Conservation (phyloP, 1,139 yeast genomes). For the Saccharomycopsis hybrid region DNA sequence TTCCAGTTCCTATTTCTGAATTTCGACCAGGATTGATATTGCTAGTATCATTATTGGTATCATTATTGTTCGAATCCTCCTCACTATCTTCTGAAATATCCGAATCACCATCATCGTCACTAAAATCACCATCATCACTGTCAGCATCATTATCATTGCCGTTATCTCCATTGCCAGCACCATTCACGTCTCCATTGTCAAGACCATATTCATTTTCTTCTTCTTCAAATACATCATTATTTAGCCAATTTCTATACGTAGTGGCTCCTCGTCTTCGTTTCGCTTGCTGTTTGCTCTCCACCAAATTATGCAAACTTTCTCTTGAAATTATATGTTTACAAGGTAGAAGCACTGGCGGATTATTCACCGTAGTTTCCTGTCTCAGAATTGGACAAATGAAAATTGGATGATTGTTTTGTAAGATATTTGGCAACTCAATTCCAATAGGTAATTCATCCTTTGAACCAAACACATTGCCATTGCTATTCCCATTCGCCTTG, state of each 20-base stretch:
- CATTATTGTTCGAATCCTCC: not conserved
- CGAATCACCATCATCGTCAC: not conserved
- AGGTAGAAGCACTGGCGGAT: conserved; percentile 58
- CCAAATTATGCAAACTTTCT: conserved; percentile 38
- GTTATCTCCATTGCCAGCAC: not conserved
- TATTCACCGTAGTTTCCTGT: conserved; percentile 61
- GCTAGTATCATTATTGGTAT: not conserved
- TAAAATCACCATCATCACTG: not conserved
- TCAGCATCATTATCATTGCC: not conserved
- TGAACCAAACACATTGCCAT: conserved; percentile 50
- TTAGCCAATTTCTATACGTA: conserved; percentile 1
- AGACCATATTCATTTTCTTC: conserved; percentile 25
- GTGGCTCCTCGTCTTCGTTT: conserved; percentile 5
- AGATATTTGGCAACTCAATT: conserved; percentile 43
- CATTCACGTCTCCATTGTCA: not conserved
- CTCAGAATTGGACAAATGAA: conserved; percentile 89
- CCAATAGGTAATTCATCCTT: conserved; percentile 55
- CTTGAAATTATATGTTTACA: conserved; percentile 58
- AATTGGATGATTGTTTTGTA: conserved; percentile 66
- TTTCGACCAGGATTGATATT: not conserved
- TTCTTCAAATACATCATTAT: conserved; percentile 20
- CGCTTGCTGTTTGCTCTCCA: conserved; percentile 7
- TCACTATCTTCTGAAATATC: not conserved
- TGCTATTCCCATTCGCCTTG: not conserved
- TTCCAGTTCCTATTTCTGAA: not conserved